Evolutionary conservation across 257 asterid species (phyloP).

Genomic region (Nemophila menziesii): DNA sequence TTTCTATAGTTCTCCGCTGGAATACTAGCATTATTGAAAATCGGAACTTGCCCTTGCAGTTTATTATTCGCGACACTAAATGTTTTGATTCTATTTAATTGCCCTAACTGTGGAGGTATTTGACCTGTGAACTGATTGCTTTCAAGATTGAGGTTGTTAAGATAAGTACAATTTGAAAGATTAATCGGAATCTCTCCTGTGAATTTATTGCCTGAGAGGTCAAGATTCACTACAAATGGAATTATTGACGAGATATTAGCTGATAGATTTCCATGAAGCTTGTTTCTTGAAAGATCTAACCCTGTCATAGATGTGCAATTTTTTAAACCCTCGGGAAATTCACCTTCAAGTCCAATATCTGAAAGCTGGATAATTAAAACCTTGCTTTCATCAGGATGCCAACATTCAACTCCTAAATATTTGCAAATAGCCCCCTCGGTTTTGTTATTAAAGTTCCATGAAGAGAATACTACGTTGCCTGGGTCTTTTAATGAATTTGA

Average conservation of each 20-base stretch:
- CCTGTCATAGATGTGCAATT: constrained; percentile 57
- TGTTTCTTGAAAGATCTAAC: constrained; percentile 66
- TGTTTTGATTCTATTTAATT: constrained; percentile 22
- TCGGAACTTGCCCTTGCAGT: constrained; percentile 26
- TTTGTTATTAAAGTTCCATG: constrained; percentile 57
- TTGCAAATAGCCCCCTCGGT: constrained; percentile 53
- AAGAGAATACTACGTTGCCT: constrained; percentile 6
- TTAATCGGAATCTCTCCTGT: constrained; percentile 53
- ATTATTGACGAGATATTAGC: constrained; percentile 33
- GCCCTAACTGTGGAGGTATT: constrained; percentile 23
- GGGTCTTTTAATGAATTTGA: constrained; percentile 46
- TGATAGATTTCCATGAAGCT: constrained; percentile 44
- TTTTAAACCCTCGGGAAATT: constrained; percentile 50
- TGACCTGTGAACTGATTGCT: constrained; percentile 35
- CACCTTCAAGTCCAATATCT: constrained; percentile 67
- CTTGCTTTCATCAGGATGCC: constrained; percentile 64
- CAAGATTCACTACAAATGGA: constrained; percentile 28
- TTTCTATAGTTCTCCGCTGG: constrained; percentile 25
- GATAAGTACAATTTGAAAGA: constrained; percentile 41
- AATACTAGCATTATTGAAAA: constrained; percentile 9
- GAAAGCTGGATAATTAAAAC: constrained; percentile 46
- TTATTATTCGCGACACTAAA: constrained; percentile 25
- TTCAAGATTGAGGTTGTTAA: constrained; percentile 46
- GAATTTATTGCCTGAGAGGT: constrained; percentile 64
- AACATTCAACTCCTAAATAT: constrained; percentile 59